Percentiles rank a stretch among this genome's conserved stretches.
Evolutionary conservation across 2,329 filamentous ascomycete genomes (phyloP).

Genomic region (Ophiocordyceps unilateralis): DNA sequence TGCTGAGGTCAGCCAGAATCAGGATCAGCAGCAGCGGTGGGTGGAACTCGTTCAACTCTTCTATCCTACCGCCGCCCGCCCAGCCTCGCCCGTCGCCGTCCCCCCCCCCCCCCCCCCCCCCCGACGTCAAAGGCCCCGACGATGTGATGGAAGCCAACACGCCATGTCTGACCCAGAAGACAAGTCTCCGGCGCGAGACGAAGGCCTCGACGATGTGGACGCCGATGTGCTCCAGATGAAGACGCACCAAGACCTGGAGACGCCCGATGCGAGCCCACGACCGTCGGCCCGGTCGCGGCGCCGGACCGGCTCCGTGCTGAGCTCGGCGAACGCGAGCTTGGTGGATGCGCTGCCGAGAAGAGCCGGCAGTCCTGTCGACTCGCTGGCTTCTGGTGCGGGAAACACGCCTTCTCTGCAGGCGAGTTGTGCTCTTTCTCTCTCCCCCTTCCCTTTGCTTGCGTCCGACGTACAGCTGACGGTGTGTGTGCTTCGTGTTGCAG

Average conservation of each 20-base stretch:
- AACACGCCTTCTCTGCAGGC: conserved; percentile 75
- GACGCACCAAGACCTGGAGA: conserved; percentile 1
- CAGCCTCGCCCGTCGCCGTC: too few relatives aligned
- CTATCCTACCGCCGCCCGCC: too few relatives aligned
- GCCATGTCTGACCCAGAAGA: conserved; percentile 33
- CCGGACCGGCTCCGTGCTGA: conserved; percentile 31
- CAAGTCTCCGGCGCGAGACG: conserved; percentile 21
- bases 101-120: neutral
- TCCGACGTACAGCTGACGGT: conserved; percentile 10
- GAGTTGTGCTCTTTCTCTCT: conserved; percentile 10
- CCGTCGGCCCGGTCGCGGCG: conserved; percentile 4
- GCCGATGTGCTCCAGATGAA: conserved; percentile 7
- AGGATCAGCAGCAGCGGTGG: too few relatives aligned
- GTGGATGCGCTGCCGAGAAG: conserved; percentile 34
- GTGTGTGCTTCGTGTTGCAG: conserved; percentile 14
- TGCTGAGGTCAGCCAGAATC: neutral
- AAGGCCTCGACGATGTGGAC: conserved; percentile 20
- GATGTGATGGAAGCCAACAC: conserved; percentile 22
- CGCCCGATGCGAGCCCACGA: conserved; percentile 4
- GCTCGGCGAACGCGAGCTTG: conserved; percentile 28
- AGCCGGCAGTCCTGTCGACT: conserved; percentile 50
- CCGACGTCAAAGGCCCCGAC: neutral
- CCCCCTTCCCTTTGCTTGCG: too few relatives aligned
- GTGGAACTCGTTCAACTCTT: too few relatives aligned
- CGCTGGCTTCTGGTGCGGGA: conserved; percentile 57